Base-by-base conservation (phyloP, 1,284 basidiomycete genomes). In the Leccinum insolens region DNA sequence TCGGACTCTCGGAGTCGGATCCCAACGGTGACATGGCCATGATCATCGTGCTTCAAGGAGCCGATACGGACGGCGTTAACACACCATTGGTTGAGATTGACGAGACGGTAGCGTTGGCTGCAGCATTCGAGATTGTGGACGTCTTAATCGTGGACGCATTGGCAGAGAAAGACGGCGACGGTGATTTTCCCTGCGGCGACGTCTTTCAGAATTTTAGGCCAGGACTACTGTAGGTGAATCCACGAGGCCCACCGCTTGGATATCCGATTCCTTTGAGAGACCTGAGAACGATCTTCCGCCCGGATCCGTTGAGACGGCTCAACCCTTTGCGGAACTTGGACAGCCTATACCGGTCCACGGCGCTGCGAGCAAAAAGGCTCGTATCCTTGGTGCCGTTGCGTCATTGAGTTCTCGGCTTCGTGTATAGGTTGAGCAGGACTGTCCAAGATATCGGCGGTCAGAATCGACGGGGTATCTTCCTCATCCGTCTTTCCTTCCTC, bases 251-350 rank as follows among this genome's bases (percentile, higher is more conserved):
- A 77, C 73, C 7, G 72, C 71, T 9, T 74, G 73, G 44, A 77
- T 28, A 44, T 87, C 86, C 15, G 88, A 88, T 28, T 82, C 82
- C 52, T 84, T 82, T 41, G 89, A 89, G 71, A 86, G 78, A 22
- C 86, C 86, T n/a, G 89, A 90, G 69, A 85, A 80, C 9, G 85
- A 83, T n/a, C 85, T 79, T 69, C 82, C 73, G 25, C 49, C 64
- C n/a, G 37, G 37, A 80, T 71, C 17, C 84, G 81, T 65, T 84
- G 80, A 39, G 80, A 81, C 4, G 89, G 88, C 15, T 92, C 17
- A 88, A 88, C 15, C 84, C 83, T 77, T 94, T 93, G 66, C 92
- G 86, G 85, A 94, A 93, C n/a, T 94, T 92, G 8, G 90, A 87
- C 59, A 95, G 81, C 71, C 86, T 84, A 76, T 95, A 94, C 64